Evolutionary conservation across 768 basidiomycete genomes (phyloP).

Genomic region (Grammothele lineata): DNA sequence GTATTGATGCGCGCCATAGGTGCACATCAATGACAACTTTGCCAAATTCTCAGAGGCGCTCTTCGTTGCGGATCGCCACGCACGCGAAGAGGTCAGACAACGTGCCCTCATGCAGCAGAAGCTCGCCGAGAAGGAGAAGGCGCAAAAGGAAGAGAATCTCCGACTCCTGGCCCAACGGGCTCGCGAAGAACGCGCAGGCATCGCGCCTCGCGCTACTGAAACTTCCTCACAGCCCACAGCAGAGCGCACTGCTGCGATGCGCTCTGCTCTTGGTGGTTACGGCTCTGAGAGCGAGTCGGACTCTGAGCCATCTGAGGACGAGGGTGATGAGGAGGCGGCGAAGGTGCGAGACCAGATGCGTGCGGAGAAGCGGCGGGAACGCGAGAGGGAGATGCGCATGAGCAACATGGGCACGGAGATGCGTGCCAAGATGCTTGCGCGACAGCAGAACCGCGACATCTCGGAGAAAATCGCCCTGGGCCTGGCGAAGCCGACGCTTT

Average conservation of each 20-base stretch:
- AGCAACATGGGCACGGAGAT: conserved; percentile 98
- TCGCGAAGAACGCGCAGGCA: conserved; percentile 87
- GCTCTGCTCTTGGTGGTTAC: conserved; percentile 78
- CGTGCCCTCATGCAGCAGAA: conserved; percentile 98
- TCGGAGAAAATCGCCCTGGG: conserved; percentile 99
- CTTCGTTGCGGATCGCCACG: conserved; percentile 93
- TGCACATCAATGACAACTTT: conserved; percentile 99
- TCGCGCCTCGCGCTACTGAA: conserved; percentile 35
- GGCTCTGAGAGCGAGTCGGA: conserved; percentile 69
- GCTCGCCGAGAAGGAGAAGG: conserved; percentile 95
- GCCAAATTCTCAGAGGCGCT: conserved; percentile 97
- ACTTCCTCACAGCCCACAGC: conserved; percentile 57
- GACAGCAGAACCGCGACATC: conserved; percentile 97
- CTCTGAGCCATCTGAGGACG: conserved; percentile 40
- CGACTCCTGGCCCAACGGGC: conserved; percentile 93
- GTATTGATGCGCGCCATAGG: conserved; percentile 38
- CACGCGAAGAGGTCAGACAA: conserved; percentile 96
- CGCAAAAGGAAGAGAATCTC: conserved; percentile 92
- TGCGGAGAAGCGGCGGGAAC: conserved; percentile 85
- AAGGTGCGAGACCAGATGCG: conserved; percentile 89
- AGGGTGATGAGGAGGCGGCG: conserved; percentile 81
- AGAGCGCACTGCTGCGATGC: conserved; percentile 65
- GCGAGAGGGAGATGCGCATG: conserved; percentile 98
- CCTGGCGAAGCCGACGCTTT: conserved; percentile 91
- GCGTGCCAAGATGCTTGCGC: conserved; percentile 90